Evolutionary conservation across 768 basidiomycete genomes (phyloP).

Genomic region (Rhizopogon roseolus): DNA sequence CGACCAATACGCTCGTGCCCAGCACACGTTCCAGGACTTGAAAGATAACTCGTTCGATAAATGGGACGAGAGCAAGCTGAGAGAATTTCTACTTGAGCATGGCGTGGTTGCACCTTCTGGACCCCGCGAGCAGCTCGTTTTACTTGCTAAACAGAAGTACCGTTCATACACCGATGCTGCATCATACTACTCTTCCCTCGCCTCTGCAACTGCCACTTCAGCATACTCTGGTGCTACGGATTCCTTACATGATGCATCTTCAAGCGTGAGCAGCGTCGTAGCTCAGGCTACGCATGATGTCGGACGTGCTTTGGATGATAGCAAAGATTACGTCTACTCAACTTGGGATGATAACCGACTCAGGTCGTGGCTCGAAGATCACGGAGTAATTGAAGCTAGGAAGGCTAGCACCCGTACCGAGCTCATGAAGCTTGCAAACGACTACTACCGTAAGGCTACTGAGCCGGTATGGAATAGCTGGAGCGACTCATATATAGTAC

Average conservation of each 20-base stretch:
- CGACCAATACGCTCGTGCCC: slow-evolving; percentile 60
- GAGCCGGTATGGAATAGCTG: slow-evolving; percentile 78
- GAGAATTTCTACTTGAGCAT: slow-evolving; percentile 81
- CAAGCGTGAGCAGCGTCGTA: slow-evolving; percentile 35
- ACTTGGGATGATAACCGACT: slow-evolving; percentile 83
- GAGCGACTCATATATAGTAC: slow-evolving; percentile 79
- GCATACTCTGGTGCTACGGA: slow-evolving; percentile 43
- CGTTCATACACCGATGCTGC: slow-evolving; percentile 56
- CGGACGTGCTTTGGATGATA: slow-evolving; percentile 52
- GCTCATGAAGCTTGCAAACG: slow-evolving; percentile 61
- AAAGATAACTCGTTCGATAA: slow-evolving; percentile 63
- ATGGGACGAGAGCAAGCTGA: slow-evolving; percentile 82
- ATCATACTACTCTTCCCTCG: slow-evolving; percentile 46
- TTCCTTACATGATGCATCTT: slow-evolving; percentile 31
- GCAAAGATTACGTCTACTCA: slow-evolving; percentile 85
- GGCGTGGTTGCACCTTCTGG: slow-evolving; percentile 82
- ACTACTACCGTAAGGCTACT: slow-evolving; percentile 57
- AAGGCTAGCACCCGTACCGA: slow-evolving; percentile 52
- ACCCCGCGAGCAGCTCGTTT: slow-evolving; percentile 72
- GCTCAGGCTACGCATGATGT: slow-evolving; percentile 53
- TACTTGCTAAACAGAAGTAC: slow-evolving; percentile 72
- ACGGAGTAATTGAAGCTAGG: slow-evolving; percentile 67
- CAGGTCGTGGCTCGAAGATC: slow-evolving; percentile 66
- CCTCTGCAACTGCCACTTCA: slow-evolving; percentile 43
- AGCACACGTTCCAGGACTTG: slow-evolving; percentile 54